phyloP scores from a whole-genome alignment of 2,329 filamentous ascomycete species.

The Berkeleyomyces rouxiae region DNA sequence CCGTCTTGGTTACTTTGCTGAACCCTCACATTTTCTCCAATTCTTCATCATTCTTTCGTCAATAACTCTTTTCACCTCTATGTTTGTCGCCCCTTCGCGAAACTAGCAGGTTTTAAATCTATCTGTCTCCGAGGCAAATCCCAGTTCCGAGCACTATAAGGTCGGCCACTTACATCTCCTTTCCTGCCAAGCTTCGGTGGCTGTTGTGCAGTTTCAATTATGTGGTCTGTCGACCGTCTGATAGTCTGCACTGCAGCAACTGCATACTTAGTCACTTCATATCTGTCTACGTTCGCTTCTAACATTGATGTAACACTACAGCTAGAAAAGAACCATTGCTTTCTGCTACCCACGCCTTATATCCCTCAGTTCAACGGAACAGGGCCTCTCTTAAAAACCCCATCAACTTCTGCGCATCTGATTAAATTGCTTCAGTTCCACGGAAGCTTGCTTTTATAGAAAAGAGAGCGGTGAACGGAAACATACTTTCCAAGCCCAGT shows the following conservation, averaged over 20 bases:
- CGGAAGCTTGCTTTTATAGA: neutral
- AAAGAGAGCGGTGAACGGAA: slow-evolving; percentile 6
- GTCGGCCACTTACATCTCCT: neutral
- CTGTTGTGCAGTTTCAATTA: no score
- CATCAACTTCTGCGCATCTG: neutral
- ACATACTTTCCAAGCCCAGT: neutral
- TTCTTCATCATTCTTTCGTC: neutral
- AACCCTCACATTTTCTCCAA: neutral
- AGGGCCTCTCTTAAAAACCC: neutral
- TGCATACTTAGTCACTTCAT: neutral
- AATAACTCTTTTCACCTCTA: neutral
- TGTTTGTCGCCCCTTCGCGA: neutral
- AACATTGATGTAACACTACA: neutral
- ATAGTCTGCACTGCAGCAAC: neutral
- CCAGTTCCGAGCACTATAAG: neutral
- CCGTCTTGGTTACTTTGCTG: neutral
- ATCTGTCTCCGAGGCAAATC: neutral
- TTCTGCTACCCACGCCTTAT: neutral
- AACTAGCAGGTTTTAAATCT: neutral
- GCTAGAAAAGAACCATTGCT: neutral
- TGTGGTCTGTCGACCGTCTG: neutral
- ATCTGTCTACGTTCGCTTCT: neutral
- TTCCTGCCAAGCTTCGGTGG: neutral
- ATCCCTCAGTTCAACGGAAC: neutral
- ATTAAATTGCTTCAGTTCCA: neutral